phyloP scores from a whole-genome alignment of 257 asterid species.

The Echites panduratus region DNA sequence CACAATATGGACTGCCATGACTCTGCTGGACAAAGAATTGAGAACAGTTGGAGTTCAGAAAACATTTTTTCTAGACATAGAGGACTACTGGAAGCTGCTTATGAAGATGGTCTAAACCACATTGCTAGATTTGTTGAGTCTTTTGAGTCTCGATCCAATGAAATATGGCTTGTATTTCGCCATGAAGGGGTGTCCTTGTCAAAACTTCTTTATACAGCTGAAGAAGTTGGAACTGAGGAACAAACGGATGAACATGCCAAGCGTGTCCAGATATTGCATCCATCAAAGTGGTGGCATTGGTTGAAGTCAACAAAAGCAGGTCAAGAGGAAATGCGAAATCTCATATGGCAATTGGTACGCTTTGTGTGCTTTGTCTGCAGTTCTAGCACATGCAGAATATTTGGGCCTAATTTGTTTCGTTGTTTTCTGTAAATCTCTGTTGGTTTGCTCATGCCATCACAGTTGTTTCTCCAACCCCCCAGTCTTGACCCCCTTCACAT shows the following conservation, averaged over 20 bases:
- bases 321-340: conserved; percentile 71
- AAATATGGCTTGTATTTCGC: conserved; percentile 93
- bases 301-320: conserved; percentile 89
- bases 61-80: conserved; percentile 30
- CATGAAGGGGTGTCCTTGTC: conserved; percentile 94
- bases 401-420: neutral
- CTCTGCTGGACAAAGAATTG: conserved; percentile 33
- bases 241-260: conserved; percentile 49
- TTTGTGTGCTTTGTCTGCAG: neutral
- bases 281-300: conserved; percentile 99
- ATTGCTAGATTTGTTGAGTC: conserved; percentile 95
- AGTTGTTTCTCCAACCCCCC: neutral
- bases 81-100: conserved; percentile 28
- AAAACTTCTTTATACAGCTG: conserved; percentile 83
- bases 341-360: conserved; percentile 86
- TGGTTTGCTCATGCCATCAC: neutral
- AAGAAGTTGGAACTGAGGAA: conserved; percentile 56
- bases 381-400: neutral
- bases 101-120: conserved; percentile 79
- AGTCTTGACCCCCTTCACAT: neutral
- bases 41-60: conserved; percentile 30
- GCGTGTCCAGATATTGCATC: conserved; percentile 77
- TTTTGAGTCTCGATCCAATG: conserved; percentile 84
- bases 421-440: neutral
- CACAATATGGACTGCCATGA: conserved; percentile 27